Conservation (phyloP, 1,284 basidiomycete genomes). For the Agroathelia rolfsii region DNA sequence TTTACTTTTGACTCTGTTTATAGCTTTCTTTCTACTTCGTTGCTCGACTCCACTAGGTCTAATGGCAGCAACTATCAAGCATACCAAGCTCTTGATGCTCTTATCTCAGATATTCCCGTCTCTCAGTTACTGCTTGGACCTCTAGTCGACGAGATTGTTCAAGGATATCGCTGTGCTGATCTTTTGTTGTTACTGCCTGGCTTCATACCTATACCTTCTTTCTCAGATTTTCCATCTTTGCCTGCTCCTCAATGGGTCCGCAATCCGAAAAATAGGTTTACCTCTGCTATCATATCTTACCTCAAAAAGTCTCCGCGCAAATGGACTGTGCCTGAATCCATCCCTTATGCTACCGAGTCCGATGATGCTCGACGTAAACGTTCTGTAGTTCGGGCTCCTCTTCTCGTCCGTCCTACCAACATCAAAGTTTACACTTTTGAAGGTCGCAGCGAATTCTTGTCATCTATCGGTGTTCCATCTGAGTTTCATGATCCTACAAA, state of each 20-base stretch:
- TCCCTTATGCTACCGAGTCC: constrained; percentile 17
- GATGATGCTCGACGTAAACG: constrained; percentile 13
- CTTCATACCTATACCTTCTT: constrained; percentile 66
- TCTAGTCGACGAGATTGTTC: constrained; percentile 49
- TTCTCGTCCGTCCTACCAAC: constrained; percentile 48
- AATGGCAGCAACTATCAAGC: too few species aligned
- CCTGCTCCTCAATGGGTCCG: constrained; percentile 61
- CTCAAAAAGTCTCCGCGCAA: constrained; percentile 22
- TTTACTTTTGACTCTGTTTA: constrained; percentile 79
- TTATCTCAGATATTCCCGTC: constrained; percentile 44
- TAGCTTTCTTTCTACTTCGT: constrained; percentile 54
- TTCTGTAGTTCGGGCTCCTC: constrained; percentile 42
- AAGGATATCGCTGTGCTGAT: constrained; percentile 65
- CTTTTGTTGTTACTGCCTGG: constrained; percentile 63
- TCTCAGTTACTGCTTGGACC: constrained; percentile 38
- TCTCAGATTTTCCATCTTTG: constrained; percentile 37
- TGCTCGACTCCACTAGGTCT: constrained; percentile 29
- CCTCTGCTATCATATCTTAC: constrained; percentile 30
- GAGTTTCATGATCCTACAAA: constrained; percentile 33
- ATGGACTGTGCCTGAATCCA: constrained; percentile 28
- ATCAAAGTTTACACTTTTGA: constrained; percentile 36
- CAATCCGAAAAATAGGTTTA: constrained; percentile 31
- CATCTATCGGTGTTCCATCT: constrained; percentile 47
- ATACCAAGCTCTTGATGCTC: constrained; percentile 10
- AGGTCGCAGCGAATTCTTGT: constrained; percentile 44